Base-by-base conservation (phyloP, 2,329 filamentous ascomycete genomes). In the Cladosporium colombiae region DNA sequence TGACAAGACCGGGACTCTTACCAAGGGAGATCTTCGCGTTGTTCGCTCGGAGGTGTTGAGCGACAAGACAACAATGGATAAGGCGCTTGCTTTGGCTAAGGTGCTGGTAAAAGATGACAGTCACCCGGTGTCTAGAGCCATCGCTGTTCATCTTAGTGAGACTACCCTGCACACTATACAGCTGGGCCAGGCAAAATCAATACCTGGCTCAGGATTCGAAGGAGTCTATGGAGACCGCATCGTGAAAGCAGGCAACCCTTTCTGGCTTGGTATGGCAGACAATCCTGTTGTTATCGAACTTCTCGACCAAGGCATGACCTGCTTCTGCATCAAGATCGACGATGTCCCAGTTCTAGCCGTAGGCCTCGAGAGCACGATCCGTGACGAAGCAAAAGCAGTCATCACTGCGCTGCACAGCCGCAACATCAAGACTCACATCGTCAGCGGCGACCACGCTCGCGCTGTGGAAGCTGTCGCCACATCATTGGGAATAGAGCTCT, bases 1-100 rank as follows among this genome's bases (percentile, higher is more conserved):
- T 70, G 91, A 94, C 80, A 94, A 94, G 77, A 94, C 91, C 0
- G 91, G 91, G 0, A 94, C 91, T 0, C 75, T 94, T 10, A 93
- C 91, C 0, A 74, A 81, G 29, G 89, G 88, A 0, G 81, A 82
- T 21, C 75, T 85, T 2, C 66, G 72, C 0, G 81, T 83, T 8
- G 71, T 77, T 0, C 67, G 69, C 7, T 71, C 77, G 67, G 64
- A 73, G 27, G 74, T 76, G 59, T 55, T 75, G 4, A 14, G 52
- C 25, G 44, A 31, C 14, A 16, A 13, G 6, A 27, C 5, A 49
- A 65, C 44, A 14, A 49, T 40, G 11, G 50, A 52, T 31, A 57
- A 65, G 23, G 62, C 64, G 33, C 53, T 23, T 62, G n/a, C 66
- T 23, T 56, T 69, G 3, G 55, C 66, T 0, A 35, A 63, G n/a